Base-by-base conservation (phyloP, 345 rosid genomes). In the Euphorbia peplus region DNA sequence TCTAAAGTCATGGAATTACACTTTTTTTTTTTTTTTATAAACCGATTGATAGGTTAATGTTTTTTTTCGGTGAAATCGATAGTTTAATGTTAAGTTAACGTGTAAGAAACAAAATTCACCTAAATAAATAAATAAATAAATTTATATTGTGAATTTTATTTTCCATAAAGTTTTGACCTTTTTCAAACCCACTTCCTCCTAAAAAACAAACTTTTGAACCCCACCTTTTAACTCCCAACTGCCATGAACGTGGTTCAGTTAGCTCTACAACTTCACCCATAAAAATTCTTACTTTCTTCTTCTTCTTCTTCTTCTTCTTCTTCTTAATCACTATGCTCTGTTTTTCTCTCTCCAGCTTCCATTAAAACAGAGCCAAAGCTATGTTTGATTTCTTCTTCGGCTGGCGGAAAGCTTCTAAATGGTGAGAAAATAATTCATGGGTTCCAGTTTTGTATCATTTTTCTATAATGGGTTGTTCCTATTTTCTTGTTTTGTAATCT, bases 401-500 rank as follows among this genome's bases (percentile, higher is more conserved):
- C 26, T 89, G 98, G 98, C 53, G 86, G 47, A 89, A 82, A 68
- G 96, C 96, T 85, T 87, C 96, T 4, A 89, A 82, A 71, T 91
- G 96, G 96, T 89, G 68, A 28, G 59, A 10, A n/a, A 24, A 26
- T 24, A 1, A 39, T 16, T 39, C 0, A 53, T 22, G 50, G 50
- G 50, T 15, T n/a, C 4, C 21, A 1, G 21, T 6, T 52, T 25
- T 57, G 28, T 4, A 12, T 13, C 21, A 29, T 21, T 21, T 1
- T 21, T 29, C 28, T 25, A 44, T 15, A 52, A 47, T 28, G 3
- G 7, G 15, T 32, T 44, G 3, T 68, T 32, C 1, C 21, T 51
- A 39, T 10, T 62, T 51, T 10, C 10, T 46, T 32, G 29, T 57
- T 6, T 72, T 69, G 21, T 60, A 15, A 12, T n/a, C 9, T 21